Percentiles rank a stretch among this genome's conserved stretches.
Conservation (phyloP, 2,329 filamentous ascomycete species). For the Beauveria sp. region DNA sequence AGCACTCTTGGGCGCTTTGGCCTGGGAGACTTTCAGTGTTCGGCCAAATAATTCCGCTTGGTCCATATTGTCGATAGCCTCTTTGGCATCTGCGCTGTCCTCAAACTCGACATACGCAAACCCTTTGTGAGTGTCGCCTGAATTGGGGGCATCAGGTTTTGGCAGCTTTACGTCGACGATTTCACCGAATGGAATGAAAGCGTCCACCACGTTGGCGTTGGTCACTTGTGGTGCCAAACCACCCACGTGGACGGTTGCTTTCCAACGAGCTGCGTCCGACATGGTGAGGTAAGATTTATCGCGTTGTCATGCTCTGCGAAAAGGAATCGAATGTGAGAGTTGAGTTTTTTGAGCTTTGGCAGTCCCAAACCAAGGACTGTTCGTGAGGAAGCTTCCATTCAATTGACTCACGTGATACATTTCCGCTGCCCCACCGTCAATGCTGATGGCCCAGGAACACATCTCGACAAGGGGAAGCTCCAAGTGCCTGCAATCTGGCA, state of each 20-base stretch:
- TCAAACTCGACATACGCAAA: constrained; percentile 98
- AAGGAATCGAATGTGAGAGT: background rate
- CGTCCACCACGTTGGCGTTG: constrained; percentile 68
- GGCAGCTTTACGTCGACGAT: constrained; percentile 87
- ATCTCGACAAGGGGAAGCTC: constrained; percentile 20
- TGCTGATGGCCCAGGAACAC: constrained; percentile 8
- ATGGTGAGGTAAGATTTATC: constrained; percentile 37
- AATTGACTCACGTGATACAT: constrained; percentile 21
- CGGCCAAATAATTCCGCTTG: constrained; percentile 90
- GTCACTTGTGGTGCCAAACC: constrained; percentile 78
- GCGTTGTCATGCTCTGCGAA: background rate
- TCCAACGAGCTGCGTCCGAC: constrained; percentile 77
- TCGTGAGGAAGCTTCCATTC: background rate
- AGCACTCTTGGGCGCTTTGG: constrained; percentile 83
- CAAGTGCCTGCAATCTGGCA: constrained; percentile 38
- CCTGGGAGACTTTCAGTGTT: constrained; percentile 83
- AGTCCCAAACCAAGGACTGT: background rate
- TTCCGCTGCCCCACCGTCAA: background rate
- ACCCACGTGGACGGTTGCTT: constrained; percentile 87
- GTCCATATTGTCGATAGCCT: constrained; percentile 99
- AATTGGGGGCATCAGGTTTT: constrained; percentile 75
- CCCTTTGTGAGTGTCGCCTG: constrained; percentile 73
- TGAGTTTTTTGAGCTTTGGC: background rate
- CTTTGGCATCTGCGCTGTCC: constrained; percentile 73
- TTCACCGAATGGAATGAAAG: constrained; percentile 95